A percentile compares a stretch with the other conserved stretches of the same genome.
These are phyloP conservation scores for Ceratobasidium sp. DNA, from an alignment of 1,284 basidiomycete genomes.

Conservation along the genomic window DNA sequence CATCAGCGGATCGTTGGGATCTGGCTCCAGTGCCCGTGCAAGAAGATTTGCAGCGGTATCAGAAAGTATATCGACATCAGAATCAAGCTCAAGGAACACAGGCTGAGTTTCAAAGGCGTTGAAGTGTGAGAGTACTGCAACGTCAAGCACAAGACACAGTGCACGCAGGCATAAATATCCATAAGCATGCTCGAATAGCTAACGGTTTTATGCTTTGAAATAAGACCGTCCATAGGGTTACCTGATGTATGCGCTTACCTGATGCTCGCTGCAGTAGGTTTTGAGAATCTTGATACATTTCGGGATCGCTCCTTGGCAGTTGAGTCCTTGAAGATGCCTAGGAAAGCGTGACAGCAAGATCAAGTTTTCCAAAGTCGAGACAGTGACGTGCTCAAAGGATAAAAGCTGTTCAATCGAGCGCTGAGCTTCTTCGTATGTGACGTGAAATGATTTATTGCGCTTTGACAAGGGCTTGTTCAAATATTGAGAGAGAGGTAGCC, in stretches of 20 bases:
- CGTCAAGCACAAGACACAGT: slow-evolving; percentile 3
- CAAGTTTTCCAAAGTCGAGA: slow-evolving; percentile 2
- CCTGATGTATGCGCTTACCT: neutral
- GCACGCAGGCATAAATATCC: slow-evolving; percentile 4
- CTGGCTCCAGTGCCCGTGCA: neutral
- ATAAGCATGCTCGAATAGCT: slow-evolving; percentile 2
- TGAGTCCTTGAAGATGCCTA: slow-evolving; percentile 1
- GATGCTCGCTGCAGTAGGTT: neutral
- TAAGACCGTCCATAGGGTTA: neutral
- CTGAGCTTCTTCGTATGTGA: neutral
- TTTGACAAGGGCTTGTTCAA: slow-evolving; percentile 10
- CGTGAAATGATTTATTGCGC: neutral
- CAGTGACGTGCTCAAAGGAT: neutral
- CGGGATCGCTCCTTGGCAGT: neutral
- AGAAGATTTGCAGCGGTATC: neutral
- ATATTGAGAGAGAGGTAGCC: slow-evolving; percentile 1
- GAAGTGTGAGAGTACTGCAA: neutral
- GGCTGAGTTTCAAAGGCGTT: neutral
- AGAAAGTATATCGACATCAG: neutral
- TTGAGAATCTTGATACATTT: neutral
- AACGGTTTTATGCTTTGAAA: neutral
- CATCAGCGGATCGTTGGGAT: neutral
- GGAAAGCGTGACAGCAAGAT: slow-evolving; percentile 1
- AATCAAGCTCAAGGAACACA: neutral
- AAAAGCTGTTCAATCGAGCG: neutral